Evolutionary conservation across 2,329 filamentous ascomycete species (phyloP), one percentile per base, ranked within the genome.

Genomic region (Fusarium setosum): DNA sequence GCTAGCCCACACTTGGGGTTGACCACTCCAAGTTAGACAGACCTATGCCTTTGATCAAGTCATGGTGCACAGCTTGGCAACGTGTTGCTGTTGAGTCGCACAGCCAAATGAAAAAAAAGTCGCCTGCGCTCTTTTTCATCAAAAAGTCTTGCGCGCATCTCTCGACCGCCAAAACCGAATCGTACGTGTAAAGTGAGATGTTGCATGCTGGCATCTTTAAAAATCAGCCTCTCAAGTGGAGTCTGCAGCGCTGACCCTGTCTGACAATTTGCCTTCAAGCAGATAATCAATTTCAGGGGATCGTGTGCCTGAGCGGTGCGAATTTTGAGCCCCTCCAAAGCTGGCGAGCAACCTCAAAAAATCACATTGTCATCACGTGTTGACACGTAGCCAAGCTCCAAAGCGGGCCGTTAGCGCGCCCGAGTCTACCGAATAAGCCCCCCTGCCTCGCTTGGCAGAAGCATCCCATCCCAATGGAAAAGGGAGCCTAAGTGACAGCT

Each of bases 221-320:
- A 63, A 65, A 66, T 52, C 44, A 61, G 55, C 50, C 69, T 72
- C 65, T 49, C 45, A 42, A 68, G 69, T 72, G 69, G 69, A 60
- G 23, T 37, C 21, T 24, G 31, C 53, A 51, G 40, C 35, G 59
- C 56, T 66, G 59, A 61, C 61, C 62, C 49, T 59, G 63, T 54
- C 58, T 71, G 61, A 72, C 68, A 72, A 72, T 72, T 72, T 72
- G 56, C 63, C 59, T 55, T 54, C 59, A 61, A n/a, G 56, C 53
- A 58, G 51, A 53, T 57, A n/a, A 51, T 59, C 51, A 68, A 61
- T 61, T n/a, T 56, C 48, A 68, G 58, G 68, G 41, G 66, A 56
- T 59, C 31, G 34, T n/a, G 38, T 26, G 48, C 11, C 15, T 13
- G 10, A 20, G 18, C 15, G 65, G 69, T 72, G 56, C 32, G 23